Percentiles rank a stretch among this genome's conserved stretches.
These are phyloP conservation scores for Colletotrichum gloeosporioides DNA, from an alignment of 2,329 filamentous ascomycete genomes.

Conservation along the genomic window DNA sequence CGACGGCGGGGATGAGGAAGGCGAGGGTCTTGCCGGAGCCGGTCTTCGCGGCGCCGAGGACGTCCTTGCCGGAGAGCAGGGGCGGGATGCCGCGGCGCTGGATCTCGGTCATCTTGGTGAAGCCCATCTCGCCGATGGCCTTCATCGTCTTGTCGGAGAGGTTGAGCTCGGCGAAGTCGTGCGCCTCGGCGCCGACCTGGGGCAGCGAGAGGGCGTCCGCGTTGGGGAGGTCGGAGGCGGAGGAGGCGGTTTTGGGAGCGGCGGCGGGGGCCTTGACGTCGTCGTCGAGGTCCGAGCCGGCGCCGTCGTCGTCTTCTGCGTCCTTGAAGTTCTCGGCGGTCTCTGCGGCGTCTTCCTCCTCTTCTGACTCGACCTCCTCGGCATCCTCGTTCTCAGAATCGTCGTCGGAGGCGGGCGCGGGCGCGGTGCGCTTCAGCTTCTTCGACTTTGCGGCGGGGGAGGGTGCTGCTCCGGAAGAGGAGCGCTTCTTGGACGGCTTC, in stretches of 20 bases:
- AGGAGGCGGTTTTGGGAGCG: conserved; percentile 30
- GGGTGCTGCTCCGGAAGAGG: conserved; percentile 22
- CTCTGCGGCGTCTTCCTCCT: conserved; percentile 33
- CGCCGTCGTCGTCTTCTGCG: conserved; percentile 29
- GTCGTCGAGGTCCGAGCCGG: conserved; percentile 27
- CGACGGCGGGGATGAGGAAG: conserved; percentile 92
- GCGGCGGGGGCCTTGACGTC: conserved; percentile 12
- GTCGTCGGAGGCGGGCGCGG: conserved; percentile 29
- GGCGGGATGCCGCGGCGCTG: conserved; percentile 88
- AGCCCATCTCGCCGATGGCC: conserved; percentile 90
- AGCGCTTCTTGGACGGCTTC: conserved; percentile 38
- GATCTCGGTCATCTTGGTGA: conserved; percentile 95
- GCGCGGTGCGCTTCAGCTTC: conserved; percentile 43
- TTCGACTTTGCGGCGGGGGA: conserved; percentile 41
- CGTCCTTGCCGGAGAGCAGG: conserved; percentile 86
- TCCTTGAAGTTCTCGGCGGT: conserved; percentile 29
- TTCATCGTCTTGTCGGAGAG: conserved; percentile 88
- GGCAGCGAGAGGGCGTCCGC: conserved; percentile 57
- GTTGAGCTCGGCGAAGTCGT: conserved; percentile 81
- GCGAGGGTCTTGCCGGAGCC: conserved; percentile 95
- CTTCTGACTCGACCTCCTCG: conserved; percentile 21
- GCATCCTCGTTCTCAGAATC: conserved; percentile 24
- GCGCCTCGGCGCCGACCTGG: conserved; percentile 64
- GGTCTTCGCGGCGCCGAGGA: conserved; percentile 94
- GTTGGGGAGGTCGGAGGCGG: conserved; percentile 37